These are phyloP conservation scores for Acmispon strigosus DNA, from an alignment of 306 rosid genomes.

Conservation along the genomic window DNA sequence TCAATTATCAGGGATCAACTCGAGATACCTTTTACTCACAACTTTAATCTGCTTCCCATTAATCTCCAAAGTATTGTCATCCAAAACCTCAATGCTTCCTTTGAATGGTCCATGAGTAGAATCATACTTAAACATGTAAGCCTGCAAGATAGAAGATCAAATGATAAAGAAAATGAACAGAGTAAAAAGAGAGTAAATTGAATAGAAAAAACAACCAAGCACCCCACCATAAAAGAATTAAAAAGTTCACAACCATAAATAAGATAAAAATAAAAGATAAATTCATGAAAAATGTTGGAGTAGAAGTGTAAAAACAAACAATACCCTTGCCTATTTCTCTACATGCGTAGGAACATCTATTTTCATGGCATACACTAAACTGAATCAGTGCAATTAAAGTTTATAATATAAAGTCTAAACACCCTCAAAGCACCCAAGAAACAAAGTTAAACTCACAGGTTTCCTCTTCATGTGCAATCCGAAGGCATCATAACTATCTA, in stretches of 20 bases:
- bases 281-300: background rate
- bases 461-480: background rate
- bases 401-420: background rate
- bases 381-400: background rate
- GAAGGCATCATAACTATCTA: background rate
- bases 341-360: background rate
- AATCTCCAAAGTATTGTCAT: constrained; percentile 70
- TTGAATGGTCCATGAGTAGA: constrained; percentile 85
- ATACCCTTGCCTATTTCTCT: background rate
- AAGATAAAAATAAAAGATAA: background rate
- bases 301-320: background rate
- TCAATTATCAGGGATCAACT: constrained; percentile 8
- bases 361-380: background rate
- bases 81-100: constrained; percentile 62
- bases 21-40: constrained; percentile 60
- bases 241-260: background rate
- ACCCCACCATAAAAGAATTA: background rate
- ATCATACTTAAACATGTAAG: constrained; percentile 95
- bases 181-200: background rate
- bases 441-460: background rate
- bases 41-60: constrained; percentile 82
- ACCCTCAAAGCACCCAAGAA: background rate
- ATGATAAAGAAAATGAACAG: background rate
- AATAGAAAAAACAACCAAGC: background rate
- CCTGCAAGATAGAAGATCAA: constrained; percentile 38